Evolutionary conservation across 352 stramenopile genomes (phyloP), one percentile per base, ranked within the genome.

Genomic region (Phytophthora megakarya): DNA sequence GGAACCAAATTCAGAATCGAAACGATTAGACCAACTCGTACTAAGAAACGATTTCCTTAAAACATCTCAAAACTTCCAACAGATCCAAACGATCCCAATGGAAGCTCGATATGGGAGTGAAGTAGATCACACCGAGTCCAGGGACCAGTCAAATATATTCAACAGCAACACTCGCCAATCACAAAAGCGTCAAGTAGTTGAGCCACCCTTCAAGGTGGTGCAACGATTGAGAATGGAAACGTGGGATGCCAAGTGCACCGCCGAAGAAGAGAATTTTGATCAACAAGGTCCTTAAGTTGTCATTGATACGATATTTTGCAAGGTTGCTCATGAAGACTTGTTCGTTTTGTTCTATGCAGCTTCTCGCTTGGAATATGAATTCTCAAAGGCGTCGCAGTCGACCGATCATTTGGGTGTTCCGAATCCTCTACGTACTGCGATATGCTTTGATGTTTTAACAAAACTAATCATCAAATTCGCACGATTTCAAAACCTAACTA

Each of bases 401-500:
- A 87, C 80, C 10, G 72, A 73, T 5, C 83, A 90, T 18, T 64
- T 89, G 0, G 79, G 80, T 7, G 52, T 74, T 0, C 80, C 79
- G 1, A 89, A 90, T 51, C 61, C 67, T 12, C 77, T 92, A 9
- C 80, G 83, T 13, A 87, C 80, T 0, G 79, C 79, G 9, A 71
- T 90, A 15, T 84, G 75, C 30, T 80, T 88, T 28, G 75, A 89
- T 42, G 67, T 89, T 1, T 44, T 90, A 9, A 18, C 32, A 16
- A 75, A 76, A 40, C 25, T 89, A 16, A 79, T 66, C 35, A 54
- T 25, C 25, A 86, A 84, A 59, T 86, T 85, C 32, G 43, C 39
- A 3, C 78, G 80, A 23, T 89, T 88, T 38, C 43, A 81, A n/a
- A 64, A 56, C 13, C 37, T 92, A 18, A 70, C 84, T 33, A 26